phyloP scores from a whole-genome alignment of 2,329 filamentous ascomycete species.

The Leptoxyphium fumago region DNA sequence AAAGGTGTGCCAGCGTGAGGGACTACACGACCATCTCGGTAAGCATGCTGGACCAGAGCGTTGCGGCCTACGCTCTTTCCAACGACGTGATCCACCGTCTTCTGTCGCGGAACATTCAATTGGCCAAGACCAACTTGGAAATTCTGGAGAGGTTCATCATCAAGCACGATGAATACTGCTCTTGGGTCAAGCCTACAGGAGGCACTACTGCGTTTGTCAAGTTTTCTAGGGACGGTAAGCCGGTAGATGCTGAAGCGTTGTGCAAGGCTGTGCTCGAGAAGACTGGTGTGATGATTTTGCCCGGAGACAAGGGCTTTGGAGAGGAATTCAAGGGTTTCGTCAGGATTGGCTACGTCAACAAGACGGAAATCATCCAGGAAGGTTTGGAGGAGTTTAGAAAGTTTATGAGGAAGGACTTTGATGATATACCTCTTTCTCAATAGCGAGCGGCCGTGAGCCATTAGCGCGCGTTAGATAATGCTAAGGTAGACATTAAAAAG shows the following conservation, averaged over 20 bases:
- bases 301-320: constrained; percentile 62
- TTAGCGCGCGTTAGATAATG: too few relatives aligned
- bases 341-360: constrained; percentile 60
- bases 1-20: constrained; percentile 47
- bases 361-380: constrained; percentile 52
- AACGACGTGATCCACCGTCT: constrained; percentile 48
- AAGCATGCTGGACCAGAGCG: constrained; percentile 63
- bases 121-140: constrained; percentile 53
- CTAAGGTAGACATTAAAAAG: too few relatives aligned
- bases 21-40: constrained; percentile 83
- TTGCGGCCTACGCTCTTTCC: constrained; percentile 62
- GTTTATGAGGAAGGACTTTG: constrained; percentile 42
- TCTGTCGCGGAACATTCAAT: constrained; percentile 46
- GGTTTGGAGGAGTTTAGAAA: constrained; percentile 42
- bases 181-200: constrained; percentile 60
- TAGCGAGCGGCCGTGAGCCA: background rate
- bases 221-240: constrained; percentile 45
- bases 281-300: constrained; percentile 59
- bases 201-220: constrained; percentile 69
- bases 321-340: constrained; percentile 60
- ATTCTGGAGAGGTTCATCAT: constrained; percentile 54
- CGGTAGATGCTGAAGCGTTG: constrained; percentile 58
- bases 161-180: constrained; percentile 46
- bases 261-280: constrained; percentile 53
- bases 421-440: constrained; percentile 30